These are phyloP conservation scores for Tripterygium wilfordii DNA, from an alignment of 177 flowering plant genomes.

Conservation along the genomic window DNA sequence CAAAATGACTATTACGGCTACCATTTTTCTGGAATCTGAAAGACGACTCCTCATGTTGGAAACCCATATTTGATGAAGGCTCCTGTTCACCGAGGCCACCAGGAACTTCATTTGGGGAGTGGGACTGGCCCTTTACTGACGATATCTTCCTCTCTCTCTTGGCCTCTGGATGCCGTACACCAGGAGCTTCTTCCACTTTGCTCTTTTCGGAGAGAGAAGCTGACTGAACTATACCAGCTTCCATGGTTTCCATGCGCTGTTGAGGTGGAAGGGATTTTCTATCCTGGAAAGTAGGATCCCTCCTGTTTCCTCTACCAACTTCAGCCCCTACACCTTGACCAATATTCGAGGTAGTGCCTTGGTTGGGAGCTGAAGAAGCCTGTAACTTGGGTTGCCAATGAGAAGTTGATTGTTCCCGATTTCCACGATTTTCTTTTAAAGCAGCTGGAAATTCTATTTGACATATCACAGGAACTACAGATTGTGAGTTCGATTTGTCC, in stretches of 20 bases:
- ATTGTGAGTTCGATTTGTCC: slow-evolving; percentile 17
- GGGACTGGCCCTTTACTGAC: slow-evolving; percentile 27
- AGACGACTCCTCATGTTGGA: slow-evolving; percentile 28
- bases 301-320: slow-evolving; percentile 22
- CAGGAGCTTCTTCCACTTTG: slow-evolving; percentile 18
- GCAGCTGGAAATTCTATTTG: slow-evolving; percentile 32
- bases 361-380: slow-evolving; percentile 19
- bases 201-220: slow-evolving; percentile 13
- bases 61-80: slow-evolving; percentile 23
- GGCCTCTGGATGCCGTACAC: slow-evolving; percentile 23
- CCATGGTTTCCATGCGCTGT: slow-evolving; percentile 25
- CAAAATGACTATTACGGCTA: slow-evolving; percentile 38
- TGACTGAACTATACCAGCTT: slow-evolving; percentile 8
- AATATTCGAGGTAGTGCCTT: slow-evolving; percentile 28
- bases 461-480: slow-evolving; percentile 21
- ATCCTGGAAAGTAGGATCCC: slow-evolving; percentile 22
- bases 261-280: slow-evolving; percentile 13
- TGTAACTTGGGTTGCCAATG: slow-evolving; percentile 89
- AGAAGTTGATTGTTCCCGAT: slow-evolving; percentile 38
- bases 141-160: slow-evolving; percentile 31
- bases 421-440: slow-evolving; percentile 35
- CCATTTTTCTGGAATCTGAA: slow-evolving; percentile 49
- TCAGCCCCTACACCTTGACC: slow-evolving; percentile 27
- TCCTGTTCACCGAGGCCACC: slow-evolving; percentile 19
- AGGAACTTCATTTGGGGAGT: slow-evolving; percentile 26